phyloP scores from a whole-genome alignment of 2,329 filamentous ascomycete species.

The Ophiostoma ulmi region DNA sequence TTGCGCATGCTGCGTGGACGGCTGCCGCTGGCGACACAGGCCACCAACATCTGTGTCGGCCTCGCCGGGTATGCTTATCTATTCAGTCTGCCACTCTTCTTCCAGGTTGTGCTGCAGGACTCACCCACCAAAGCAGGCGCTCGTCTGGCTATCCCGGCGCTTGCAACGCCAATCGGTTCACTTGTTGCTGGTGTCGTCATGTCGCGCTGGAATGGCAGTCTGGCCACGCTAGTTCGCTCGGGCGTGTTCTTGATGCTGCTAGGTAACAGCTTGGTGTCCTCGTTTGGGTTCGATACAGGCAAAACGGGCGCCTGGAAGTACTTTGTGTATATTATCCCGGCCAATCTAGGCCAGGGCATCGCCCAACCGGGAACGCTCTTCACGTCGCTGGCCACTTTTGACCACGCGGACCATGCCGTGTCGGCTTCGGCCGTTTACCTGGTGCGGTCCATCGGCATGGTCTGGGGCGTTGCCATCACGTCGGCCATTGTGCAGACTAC shows the following conservation, averaged over 20 bases:
- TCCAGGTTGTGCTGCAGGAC: background rate
- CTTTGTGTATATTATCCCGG: background rate
- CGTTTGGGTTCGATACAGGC: background rate
- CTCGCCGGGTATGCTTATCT: constrained; percentile 54
- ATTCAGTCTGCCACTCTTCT: background rate
- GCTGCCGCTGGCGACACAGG: constrained; percentile 50
- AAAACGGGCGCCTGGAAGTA: background rate
- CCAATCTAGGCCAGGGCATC: background rate
- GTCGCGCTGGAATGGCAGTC: background rate
- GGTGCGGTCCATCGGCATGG: constrained; percentile 57
- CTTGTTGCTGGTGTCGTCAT: background rate
- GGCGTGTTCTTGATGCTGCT: background rate
- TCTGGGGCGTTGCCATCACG: constrained; percentile 60
- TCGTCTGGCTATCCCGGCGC: background rate
- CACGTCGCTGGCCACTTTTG: constrained; percentile 57
- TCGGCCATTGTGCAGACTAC: constrained; percentile 60
- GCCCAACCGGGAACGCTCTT: constrained; percentile 54
- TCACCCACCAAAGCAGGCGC: background rate
- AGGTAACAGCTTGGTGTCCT: background rate
- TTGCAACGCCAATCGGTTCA: background rate
- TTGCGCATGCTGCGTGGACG: constrained; percentile 50
- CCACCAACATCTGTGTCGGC: constrained; percentile 56
- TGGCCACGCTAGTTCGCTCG: background rate
- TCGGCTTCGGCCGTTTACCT: constrained; percentile 46
- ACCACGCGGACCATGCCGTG: constrained; percentile 41